Conservation (phyloP, 192 early-diverging fungal species). For the Coemansia umbellata region DNA sequence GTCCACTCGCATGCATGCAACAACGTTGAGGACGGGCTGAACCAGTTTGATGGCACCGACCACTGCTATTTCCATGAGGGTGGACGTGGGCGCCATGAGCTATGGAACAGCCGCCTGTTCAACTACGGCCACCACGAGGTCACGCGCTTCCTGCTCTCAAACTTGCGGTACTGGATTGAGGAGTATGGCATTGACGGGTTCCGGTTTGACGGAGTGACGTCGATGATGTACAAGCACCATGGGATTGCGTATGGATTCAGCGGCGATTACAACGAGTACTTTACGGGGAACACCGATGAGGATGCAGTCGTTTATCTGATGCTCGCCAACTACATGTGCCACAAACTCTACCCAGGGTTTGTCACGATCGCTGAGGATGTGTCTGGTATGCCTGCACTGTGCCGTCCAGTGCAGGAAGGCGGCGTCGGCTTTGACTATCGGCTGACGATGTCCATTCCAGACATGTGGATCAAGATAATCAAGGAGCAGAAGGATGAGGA, state of each 20-base stretch:
- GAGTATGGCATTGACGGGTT: slow-evolving; percentile 93
- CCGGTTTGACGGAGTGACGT: slow-evolving; percentile 97
- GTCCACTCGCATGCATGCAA: slow-evolving; percentile 97
- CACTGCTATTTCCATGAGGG: slow-evolving; percentile 96
- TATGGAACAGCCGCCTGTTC: slow-evolving; percentile 94
- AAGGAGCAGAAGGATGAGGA: slow-evolving; percentile 90
- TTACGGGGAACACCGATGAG: slow-evolving; percentile 71
- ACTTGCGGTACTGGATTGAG: slow-evolving; percentile 90
- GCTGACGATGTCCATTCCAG: slow-evolving; percentile 92
- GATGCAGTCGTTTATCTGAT: slow-evolving; percentile 88
- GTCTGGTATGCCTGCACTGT: slow-evolving; percentile 97
- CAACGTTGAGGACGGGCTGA: slow-evolving; percentile 91
- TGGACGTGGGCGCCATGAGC: slow-evolving; percentile 75
- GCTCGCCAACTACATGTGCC: slow-evolving; percentile 84
- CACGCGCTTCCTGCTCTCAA: slow-evolving; percentile 90
- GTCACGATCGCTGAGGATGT: slow-evolving; percentile 98
- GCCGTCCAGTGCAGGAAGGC: slow-evolving; percentile 75
- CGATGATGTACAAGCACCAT: slow-evolving; percentile 95
- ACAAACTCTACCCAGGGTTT: slow-evolving; percentile 71
- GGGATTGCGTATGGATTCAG: slow-evolving; percentile 91
- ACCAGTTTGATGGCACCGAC: slow-evolving; percentile 93
- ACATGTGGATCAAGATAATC: slow-evolving; percentile 99
- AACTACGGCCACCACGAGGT: slow-evolving; percentile 93
- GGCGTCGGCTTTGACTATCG: slow-evolving; percentile 97
- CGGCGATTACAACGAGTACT: slow-evolving; percentile 93